Evolutionary conservation across 108 stramenopile species (phyloP), one percentile per base, ranked within the genome.

Genomic region (Cylindrotheca closterium): DNA sequence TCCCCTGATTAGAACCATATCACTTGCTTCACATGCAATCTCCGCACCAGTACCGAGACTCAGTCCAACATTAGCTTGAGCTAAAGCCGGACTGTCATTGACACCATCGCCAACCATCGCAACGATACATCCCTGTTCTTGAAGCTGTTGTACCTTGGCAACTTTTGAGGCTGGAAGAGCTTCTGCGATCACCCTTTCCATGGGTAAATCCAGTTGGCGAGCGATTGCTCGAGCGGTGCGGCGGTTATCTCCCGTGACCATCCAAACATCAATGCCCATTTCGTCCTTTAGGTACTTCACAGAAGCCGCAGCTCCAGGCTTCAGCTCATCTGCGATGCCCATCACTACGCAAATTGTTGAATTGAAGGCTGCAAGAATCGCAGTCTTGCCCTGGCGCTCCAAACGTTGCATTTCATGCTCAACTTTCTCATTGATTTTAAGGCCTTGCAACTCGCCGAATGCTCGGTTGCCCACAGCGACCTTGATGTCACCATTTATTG

Each of bases 101-200:
- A 99, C 91, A 0, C 99, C 99, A 68, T 99, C 99, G 17, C 98
- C 99, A 1, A 99, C 96, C 74, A 98, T 86, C 3, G 92, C 96
- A 22, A 98, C 96, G 47, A 76, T 63, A 15, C 77, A 63, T 17
- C 90, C 92, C 45, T 84, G 58, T 1, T 48, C 49, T 67, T 95
- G 95, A 0, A 98, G 79, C 22, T 66, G 54, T 55, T 85, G 79
- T 22, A 98, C 83, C 30, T 74, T 76, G 21, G 77, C 75, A 29
- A 88, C 75, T 69, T 99, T 99, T 7, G 79, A 88, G 4, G 70
- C 85, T 0, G 98, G 98, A n/a, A 98, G 74, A 1, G 85, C 88
- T 49, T 96, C 97, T 4, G 96, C 90, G 42, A 96, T 68, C 8
- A 99, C 92, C 25, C 81, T 58, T 8, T 82, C 33, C 7, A 62